Evolutionary conservation across 2,329 filamentous ascomycete species (phyloP).

Genomic region (Venturia effusa): DNA sequence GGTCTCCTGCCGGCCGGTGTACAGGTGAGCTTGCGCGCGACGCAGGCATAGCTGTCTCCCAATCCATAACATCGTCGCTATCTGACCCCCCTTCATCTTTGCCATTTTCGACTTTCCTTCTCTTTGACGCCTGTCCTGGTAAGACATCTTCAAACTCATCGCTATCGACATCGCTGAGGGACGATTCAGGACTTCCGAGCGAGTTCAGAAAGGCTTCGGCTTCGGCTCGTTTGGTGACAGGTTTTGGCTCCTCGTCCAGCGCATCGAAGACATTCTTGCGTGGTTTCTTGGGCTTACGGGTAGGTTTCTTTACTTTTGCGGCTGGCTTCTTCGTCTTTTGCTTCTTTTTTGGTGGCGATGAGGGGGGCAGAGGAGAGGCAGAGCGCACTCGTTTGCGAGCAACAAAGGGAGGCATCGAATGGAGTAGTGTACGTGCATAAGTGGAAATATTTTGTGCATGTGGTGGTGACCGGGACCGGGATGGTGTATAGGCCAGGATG

Average conservation of each 20-base stretch:
- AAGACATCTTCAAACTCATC: constrained; percentile 40
- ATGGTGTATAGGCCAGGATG: background rate
- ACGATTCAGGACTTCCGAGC: background rate
- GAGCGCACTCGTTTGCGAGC: constrained; percentile 9
- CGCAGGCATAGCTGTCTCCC: constrained; percentile 43
- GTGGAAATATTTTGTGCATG: background rate
- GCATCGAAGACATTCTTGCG: constrained; percentile 1
- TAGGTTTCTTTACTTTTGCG: background rate
- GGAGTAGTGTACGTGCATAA: background rate
- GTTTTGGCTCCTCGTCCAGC: background rate
- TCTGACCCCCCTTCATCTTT: constrained; percentile 54
- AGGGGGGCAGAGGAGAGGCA: background rate
- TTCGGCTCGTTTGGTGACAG: background rate
- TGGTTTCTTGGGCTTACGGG: background rate
- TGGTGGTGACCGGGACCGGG: too few species aligned
- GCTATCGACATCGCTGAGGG: constrained; percentile 22
- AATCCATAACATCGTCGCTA: constrained; percentile 49
- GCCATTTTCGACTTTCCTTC: constrained; percentile 34
- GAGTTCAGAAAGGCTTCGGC: constrained; percentile 7
- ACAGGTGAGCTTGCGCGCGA: background rate
- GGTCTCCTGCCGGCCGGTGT: constrained; percentile 13
- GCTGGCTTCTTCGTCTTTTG: background rate
- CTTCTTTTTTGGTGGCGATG: background rate
- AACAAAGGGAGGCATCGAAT: constrained; percentile 8
- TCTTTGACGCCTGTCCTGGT: constrained; percentile 18